Conservation (phyloP, 768 basidiomycete genomes). For the Suillus sp. region DNA sequence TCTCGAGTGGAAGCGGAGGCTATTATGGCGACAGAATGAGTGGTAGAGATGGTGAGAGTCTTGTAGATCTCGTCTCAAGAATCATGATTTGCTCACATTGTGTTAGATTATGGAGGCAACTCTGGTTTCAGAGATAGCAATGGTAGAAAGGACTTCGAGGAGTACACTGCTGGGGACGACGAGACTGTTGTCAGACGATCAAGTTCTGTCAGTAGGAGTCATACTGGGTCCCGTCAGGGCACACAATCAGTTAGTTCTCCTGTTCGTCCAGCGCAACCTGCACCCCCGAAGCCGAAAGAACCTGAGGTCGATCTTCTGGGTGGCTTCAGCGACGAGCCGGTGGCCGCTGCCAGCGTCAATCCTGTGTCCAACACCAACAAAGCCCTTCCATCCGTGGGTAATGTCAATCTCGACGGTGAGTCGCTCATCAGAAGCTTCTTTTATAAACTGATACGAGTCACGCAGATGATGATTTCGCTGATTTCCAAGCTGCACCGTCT, state of each 20-base stretch:
- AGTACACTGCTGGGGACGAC: slow-evolving; percentile 96
- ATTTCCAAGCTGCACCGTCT: slow-evolving; percentile 77
- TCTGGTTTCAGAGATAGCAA: slow-evolving; percentile 63
- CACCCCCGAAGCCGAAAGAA: slow-evolving; percentile 45
- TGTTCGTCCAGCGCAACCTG: slow-evolving; percentile 25
- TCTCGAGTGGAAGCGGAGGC: slow-evolving; percentile 34
- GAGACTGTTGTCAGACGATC: slow-evolving; percentile 51
- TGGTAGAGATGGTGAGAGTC: slow-evolving; percentile 41
- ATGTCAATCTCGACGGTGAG: slow-evolving; percentile 30
- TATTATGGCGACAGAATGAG: slow-evolving; percentile 48
- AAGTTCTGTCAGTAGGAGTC: slow-evolving; percentile 40
- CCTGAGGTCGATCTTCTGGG: slow-evolving; percentile 76
- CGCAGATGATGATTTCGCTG: slow-evolving; percentile 80
- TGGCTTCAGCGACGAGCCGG: slow-evolving; percentile 66
- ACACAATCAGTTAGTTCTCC: slow-evolving; percentile 22
- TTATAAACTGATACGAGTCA: slow-evolving; percentile 17
- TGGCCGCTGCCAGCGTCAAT: slow-evolving; percentile 27
- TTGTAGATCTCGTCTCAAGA: slow-evolving; percentile 13
- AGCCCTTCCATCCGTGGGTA: slow-evolving; percentile 31
- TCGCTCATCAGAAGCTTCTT: neutral
- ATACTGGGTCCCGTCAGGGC: slow-evolving; percentile 43
- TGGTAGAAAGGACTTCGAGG: slow-evolving; percentile 72
- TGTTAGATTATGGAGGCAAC: slow-evolving; percentile 41
- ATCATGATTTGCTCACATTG: slow-evolving; percentile 20
- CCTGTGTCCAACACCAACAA: slow-evolving; percentile 27